A percentile compares a stretch with the other conserved stretches of the same genome.
Evolutionary conservation across 352 stramenopile species (phyloP).

Genomic region (Albugo laibachii): DNA sequence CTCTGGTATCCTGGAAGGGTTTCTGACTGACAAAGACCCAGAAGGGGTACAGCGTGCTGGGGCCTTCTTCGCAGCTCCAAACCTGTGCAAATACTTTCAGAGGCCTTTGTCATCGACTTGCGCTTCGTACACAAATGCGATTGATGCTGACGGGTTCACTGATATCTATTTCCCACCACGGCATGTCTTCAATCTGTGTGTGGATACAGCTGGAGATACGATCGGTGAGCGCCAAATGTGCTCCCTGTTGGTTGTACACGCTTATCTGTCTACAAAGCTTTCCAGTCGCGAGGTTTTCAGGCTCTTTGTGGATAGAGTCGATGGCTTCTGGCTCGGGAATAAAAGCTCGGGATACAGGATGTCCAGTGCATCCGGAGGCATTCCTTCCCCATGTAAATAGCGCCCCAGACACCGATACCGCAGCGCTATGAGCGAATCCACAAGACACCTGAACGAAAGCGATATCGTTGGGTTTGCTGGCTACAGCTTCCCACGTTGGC

Average conservation of each 20-base stretch:
- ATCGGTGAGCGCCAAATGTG: slow-evolving; percentile 71
- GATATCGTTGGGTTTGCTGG: slow-evolving; percentile 19
- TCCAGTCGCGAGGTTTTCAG: slow-evolving; percentile 75
- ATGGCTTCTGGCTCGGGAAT: slow-evolving; percentile 55
- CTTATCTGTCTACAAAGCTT: slow-evolving; percentile 67
- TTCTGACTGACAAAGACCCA: slow-evolving; percentile 86
- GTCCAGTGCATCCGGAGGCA: slow-evolving; percentile 75
- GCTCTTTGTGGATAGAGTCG: slow-evolving; percentile 61
- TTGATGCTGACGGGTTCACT: slow-evolving; percentile 55
- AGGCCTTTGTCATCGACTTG: slow-evolving; percentile 74
- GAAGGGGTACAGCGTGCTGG: slow-evolving; percentile 64
- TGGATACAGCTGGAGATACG: slow-evolving; percentile 10
- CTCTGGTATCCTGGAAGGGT: slow-evolving; percentile 61
- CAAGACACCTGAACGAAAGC: slow-evolving; percentile 61
- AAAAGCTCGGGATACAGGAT: slow-evolving; percentile 37
- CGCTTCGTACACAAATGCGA: slow-evolving; percentile 31
- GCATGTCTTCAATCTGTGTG: slow-evolving; percentile 63
- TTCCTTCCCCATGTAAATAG: slow-evolving; percentile 88
- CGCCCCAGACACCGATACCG: slow-evolving; percentile 74
- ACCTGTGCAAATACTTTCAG: slow-evolving; percentile 70
- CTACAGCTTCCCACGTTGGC: slow-evolving; percentile 51
- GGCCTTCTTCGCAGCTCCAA: slow-evolving; percentile 28
- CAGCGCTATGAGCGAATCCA: slow-evolving; percentile 77
- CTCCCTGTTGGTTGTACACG: slow-evolving; percentile 78
- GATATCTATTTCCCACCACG: slow-evolving; percentile 89